These are phyloP conservation scores for Colletotrichum nymphaeae DNA, from an alignment of 2,329 filamentous ascomycete genomes.

Conservation along the genomic window DNA sequence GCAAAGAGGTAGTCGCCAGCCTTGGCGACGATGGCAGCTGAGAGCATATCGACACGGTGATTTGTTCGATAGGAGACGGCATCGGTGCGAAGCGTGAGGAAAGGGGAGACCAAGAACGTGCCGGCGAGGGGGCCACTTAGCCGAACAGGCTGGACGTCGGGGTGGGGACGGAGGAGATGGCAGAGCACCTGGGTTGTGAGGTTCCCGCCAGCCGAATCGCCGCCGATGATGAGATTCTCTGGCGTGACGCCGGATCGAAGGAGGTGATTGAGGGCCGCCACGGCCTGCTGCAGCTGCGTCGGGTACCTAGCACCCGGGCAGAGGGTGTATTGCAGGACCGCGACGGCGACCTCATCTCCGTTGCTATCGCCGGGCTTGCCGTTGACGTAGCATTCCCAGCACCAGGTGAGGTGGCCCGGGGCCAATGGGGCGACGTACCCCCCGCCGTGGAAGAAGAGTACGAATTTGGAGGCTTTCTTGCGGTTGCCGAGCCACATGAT, in stretches of 20 bases:
- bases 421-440: slow-evolving; percentile 40
- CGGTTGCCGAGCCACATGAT: slow-evolving; percentile 45
- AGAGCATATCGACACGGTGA: neutral
- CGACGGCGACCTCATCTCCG: slow-evolving; percentile 44
- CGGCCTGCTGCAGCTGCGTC: slow-evolving; percentile 46
- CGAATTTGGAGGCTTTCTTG: slow-evolving; percentile 41
- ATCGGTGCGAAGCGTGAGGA: neutral
- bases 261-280: neutral
- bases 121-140: neutral
- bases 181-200: neutral
- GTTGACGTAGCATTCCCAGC: slow-evolving; percentile 42
- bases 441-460: slow-evolving; percentile 45
- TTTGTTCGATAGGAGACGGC: neutral
- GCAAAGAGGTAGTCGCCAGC: neutral
- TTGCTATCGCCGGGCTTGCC: slow-evolving; percentile 35
- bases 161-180: neutral
- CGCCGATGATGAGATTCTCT: neutral
- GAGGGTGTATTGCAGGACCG: slow-evolving; percentile 49
- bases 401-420: slow-evolving; percentile 41
- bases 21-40: neutral
- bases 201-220: neutral
- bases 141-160: neutral
- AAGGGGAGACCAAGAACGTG: neutral
- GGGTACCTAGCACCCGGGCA: slow-evolving; percentile 44
- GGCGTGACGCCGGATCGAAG: neutral